Evolutionary conservation across 2,329 filamentous ascomycete species (phyloP), one percentile per base, ranked within the genome.

Genomic region (Cercospora sp.): DNA sequence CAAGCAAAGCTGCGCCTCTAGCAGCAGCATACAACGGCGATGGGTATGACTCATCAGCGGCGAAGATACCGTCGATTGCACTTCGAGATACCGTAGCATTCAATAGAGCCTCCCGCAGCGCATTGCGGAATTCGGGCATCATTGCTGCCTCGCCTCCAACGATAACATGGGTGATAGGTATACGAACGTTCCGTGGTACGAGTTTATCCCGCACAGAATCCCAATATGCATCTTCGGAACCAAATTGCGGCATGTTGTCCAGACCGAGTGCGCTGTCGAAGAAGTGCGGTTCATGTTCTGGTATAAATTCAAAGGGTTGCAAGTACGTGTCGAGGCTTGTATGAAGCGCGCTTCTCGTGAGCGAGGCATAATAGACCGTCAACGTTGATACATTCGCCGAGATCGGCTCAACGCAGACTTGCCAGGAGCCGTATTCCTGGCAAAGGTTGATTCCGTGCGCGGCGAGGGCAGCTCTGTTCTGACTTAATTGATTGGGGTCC

Each of bases 1-100:
- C 55, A n/a, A 59, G 55, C 55, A 59, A 59, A 13, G 55, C 55
- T 5, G 55, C 55, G 23, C 55, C 55, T 59, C 55, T 59, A 9
- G 55, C 55, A 5, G 55, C 55, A 28, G 55, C 12, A 20, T 59
- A 36, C 28, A 33, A 30, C 5, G 55, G 30, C 2, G 30, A 59
- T 0, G 31, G 9, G n/a, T 1, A 33, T 13, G 23, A 33, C 55
- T 59, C 55, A 20, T n/a, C n/a, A 59, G 26, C 2, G 33, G 1
- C 7, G 33, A 6, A 5, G 28, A 18, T n/a, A 12, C 12, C 28
- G 3, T 31, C 12, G 13, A 31, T 12, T 9, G 28, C 13, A 20
- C 12, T 20, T n/a, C 23, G 28, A 31, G 55, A 20, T 3, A 59
- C 23, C 1, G 55, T 18, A 59, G 55, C 55, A 9, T 33, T 59